Base-by-base conservation (phyloP, 225 moss, liverwort and hornwort genomes). In the Lunularia cruciata region DNA sequence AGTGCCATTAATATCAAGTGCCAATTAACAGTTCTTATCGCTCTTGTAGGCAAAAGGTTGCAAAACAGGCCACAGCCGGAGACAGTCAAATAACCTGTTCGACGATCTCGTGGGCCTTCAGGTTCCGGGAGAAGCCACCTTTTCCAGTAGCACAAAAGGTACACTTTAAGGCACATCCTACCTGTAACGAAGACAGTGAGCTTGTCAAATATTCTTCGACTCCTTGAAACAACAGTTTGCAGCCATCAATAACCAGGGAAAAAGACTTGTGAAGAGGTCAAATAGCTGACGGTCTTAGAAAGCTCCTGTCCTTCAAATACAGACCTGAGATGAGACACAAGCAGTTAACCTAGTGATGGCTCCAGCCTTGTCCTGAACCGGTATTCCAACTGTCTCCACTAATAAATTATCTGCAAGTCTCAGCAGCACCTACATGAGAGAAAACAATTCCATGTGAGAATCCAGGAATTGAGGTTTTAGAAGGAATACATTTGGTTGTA, bases 101-200 rank as follows among this genome's bases (percentile, higher is more conserved):
- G 30, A 98, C 75, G 71, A 98, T 93, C 85, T 98, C 98, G 81
- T 98, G 91, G 67, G 89, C 42, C 69, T 84, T 89, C 11, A 98
- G 77, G 77, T 93, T 98, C 47, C 98, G 90, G 32, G 93, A 51
- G 81, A 98, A 98, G 22, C 98, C 98, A 68, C 98, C 98, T 73
- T 98, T 98, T 33, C 98, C 98, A 58, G 98, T 98, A 43, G 98
- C 98, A 87, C 98, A 98, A 67, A 98, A 98, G 9, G 98, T 47
- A 68, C 98, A 98, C 57, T 83, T 85, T 58, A 98, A 82, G 58
- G 98, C 90, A 72, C 98, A 98, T 52, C 93, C 98, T 68, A 98
- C 98, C 98, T 98, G 85, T 36, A 16, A 37, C 49, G 45, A 47
- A 12, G 23, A 0, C 23, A 4, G 8, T 26, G 10, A 40, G 8